These are phyloP conservation scores for Coemansia pectinata DNA, from an alignment of 192 early-diverging fungal genomes.

Conservation along the genomic window DNA sequence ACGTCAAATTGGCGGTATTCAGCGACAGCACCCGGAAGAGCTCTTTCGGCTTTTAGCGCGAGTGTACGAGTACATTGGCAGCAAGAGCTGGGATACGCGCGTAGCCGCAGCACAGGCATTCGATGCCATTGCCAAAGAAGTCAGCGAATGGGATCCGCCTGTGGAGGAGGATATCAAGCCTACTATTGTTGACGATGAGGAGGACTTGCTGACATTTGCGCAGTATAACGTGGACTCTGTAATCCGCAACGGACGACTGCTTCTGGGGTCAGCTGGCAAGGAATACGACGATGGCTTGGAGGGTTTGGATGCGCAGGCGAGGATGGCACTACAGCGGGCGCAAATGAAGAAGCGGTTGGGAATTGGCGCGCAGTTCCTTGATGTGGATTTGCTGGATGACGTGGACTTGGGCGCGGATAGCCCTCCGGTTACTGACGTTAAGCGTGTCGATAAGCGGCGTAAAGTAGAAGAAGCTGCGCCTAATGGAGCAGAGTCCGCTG, in stretches of 20 bases:
- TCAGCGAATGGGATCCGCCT: conserved; percentile 81
- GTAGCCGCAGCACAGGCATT: conserved; percentile 91
- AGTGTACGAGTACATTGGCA: conserved; percentile 69
- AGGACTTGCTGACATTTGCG: conserved; percentile 70
- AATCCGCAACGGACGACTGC: conserved; percentile 70
- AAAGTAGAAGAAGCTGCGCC: conserved; percentile 18
- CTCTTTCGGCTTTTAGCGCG: conserved; percentile 79
- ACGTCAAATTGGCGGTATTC: conserved; percentile 92
- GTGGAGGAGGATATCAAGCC: conserved; percentile 12
- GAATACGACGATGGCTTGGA: conserved; percentile 85
- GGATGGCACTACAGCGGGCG: conserved; percentile 78
- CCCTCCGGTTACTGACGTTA: conserved; percentile 7
- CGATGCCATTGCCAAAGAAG: conserved; percentile 87
- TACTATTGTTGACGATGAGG: conserved; percentile 15
- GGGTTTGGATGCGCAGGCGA: conserved; percentile 78
- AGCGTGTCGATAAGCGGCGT: conserved; percentile 21
- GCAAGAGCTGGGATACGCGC: conserved; percentile 93
- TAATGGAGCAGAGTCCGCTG: neutral
- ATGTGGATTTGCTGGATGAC: conserved; percentile 88
- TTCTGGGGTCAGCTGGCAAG: conserved; percentile 85
- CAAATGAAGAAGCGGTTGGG: conserved; percentile 84
- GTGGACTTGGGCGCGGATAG: conserved; percentile 61
- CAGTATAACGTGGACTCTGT: conserved; percentile 84
- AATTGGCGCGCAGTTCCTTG: conserved; percentile 85
- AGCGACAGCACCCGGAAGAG: conserved; percentile 91